A percentile compares a stretch with the other conserved stretches of the same genome.
These are phyloP conservation scores for Solanum chilense DNA, from an alignment of 257 asterid genomes.

Conservation along the genomic window DNA sequence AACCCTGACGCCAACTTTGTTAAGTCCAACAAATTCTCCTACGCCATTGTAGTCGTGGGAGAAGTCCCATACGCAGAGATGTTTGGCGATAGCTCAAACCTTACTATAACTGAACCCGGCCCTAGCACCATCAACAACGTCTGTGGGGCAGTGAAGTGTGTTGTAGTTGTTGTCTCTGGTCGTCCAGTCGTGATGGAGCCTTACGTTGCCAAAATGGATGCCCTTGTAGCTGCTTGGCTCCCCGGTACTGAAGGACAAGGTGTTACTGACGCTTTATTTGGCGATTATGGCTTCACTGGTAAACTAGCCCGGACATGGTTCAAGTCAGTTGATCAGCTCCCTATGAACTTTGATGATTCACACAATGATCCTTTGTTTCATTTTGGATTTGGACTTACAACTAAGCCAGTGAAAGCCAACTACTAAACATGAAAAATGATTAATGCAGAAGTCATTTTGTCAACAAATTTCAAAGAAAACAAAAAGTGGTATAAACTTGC, in stretches of 20 bases:
- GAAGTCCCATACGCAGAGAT: constrained; percentile 63
- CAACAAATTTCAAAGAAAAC: neutral
- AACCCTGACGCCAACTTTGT: constrained; percentile 43
- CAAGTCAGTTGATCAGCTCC: constrained; percentile 59
- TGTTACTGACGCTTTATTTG: constrained; percentile 54
- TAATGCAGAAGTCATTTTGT: neutral
- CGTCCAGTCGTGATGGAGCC: constrained; percentile 71
- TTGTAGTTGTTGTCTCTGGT: constrained; percentile 68
- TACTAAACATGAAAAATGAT: neutral
- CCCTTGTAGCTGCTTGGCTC: constrained; percentile 86
- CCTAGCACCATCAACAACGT: constrained; percentile 40
- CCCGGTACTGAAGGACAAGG: constrained; percentile 87
- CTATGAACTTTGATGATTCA: constrained; percentile 70
- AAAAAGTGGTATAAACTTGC: neutral
- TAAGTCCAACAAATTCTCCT: constrained; percentile 34
- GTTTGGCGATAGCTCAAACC: constrained; percentile 53
- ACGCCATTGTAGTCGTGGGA: constrained; percentile 73
- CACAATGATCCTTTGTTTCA: constrained; percentile 70
- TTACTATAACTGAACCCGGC: constrained; percentile 51
- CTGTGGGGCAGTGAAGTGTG: constrained; percentile 49
- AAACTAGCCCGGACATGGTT: constrained; percentile 88
- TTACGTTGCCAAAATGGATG: constrained; percentile 33
- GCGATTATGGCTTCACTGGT: constrained; percentile 63
- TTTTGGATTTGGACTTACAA: constrained; percentile 58
- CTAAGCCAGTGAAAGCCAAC: constrained; percentile 15